phyloP scores from a whole-genome alignment of 2,329 filamentous ascomycete genomes.

The Aaosphaeria pasadenensis region DNA sequence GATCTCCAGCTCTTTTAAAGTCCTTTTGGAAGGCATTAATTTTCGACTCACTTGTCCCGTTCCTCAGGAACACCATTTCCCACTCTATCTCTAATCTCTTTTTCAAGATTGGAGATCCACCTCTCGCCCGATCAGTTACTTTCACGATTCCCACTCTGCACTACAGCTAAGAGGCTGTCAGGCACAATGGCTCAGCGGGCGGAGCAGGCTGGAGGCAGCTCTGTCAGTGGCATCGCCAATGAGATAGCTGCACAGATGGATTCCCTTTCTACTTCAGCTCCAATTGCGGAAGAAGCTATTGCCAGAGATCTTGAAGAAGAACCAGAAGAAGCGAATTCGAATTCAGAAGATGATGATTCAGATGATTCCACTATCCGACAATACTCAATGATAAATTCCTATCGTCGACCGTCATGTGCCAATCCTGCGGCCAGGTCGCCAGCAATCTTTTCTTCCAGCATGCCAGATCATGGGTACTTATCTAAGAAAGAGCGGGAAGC shows the following conservation, averaged over 20 bases:
- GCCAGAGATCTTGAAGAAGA: slow-evolving; percentile 37
- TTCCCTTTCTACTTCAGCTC: slow-evolving; percentile 22
- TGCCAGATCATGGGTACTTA: slow-evolving; percentile 45
- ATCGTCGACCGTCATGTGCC: slow-evolving; percentile 74
- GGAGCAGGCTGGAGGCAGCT: slow-evolving; percentile 6
- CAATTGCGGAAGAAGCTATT: slow-evolving; percentile 38
- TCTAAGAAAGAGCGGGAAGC: slow-evolving; percentile 53
- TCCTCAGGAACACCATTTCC: no score
- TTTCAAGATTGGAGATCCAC: no score
- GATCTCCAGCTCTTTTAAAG: no score
- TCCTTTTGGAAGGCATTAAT: no score
- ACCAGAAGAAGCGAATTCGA: slow-evolving; percentile 45
- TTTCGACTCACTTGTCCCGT: no score
- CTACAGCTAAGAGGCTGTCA: background rate
- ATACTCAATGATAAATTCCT: slow-evolving; percentile 59
- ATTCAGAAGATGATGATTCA: slow-evolving; percentile 57
- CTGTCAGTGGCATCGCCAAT: background rate
- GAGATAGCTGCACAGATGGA: slow-evolving; percentile 22
- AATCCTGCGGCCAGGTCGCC: slow-evolving; percentile 69
- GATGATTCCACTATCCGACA: slow-evolving; percentile 48
- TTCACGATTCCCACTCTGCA: no score
- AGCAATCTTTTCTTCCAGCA: slow-evolving; percentile 61
- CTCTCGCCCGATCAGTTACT: no score
- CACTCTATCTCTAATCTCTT: no score
- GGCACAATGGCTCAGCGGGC: slow-evolving; percentile 13